These are phyloP conservation scores for Brassica balearica DNA, from an alignment of 441 rosid species.

Conservation along the genomic window DNA sequence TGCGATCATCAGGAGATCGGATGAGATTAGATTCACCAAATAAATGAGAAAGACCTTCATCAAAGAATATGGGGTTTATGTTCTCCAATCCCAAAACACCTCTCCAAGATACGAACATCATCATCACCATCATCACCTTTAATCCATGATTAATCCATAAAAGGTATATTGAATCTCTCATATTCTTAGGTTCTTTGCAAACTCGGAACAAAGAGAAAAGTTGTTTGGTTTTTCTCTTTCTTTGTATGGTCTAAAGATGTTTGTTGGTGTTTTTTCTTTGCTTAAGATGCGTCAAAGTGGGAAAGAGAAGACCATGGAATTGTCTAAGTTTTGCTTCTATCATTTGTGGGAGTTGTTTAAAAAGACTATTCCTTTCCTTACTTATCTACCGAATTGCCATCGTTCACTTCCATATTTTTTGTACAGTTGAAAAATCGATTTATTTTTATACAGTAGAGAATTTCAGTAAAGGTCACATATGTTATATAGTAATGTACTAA, in stretches of 20 bases:
- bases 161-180: conserved; percentile 31
- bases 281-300: conserved; percentile 44
- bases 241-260: conserved; percentile 30
- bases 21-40: conserved; percentile 84
- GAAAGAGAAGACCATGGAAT: conserved; percentile 35
- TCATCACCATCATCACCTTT: not conserved
- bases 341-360: not conserved
- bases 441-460: not conserved
- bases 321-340: conserved; percentile 31
- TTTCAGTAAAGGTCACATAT: not conserved
- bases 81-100: conserved; percentile 38
- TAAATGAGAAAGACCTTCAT: conserved; percentile 78
- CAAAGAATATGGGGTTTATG: conserved; percentile 52
- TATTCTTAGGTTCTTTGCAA: not conserved
- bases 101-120: conserved; percentile 20
- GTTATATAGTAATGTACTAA: not conserved
- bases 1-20: conserved; percentile 69
- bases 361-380: conserved; percentile 2
- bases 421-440: not conserved
- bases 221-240: not conserved
- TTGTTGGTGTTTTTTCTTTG: conserved; percentile 14
- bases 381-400: conserved; percentile 5
- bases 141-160: conserved; percentile 14
- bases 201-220: not conserved
- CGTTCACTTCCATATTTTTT: not conserved